A percentile compares a stretch with the other conserved stretches of the same genome.
phyloP scores from a whole-genome alignment of 2,329 filamentous ascomycete species.

The Emergomyces orientalis region DNA sequence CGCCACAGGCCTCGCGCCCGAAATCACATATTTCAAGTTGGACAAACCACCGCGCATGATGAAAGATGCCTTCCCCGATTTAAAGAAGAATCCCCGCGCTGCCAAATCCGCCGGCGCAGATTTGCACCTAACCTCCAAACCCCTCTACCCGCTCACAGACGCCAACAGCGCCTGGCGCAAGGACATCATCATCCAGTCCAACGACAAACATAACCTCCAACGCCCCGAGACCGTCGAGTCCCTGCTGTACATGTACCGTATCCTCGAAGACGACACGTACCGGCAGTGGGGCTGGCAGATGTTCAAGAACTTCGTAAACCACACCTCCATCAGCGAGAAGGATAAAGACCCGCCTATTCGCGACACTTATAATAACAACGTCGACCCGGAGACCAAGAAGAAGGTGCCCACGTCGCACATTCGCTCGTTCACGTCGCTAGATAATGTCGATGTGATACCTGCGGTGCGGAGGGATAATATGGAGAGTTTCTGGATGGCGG shows the following conservation, averaged over 20 bases:
- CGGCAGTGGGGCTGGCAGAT: constrained; percentile 98
- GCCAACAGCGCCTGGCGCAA: constrained; percentile 51
- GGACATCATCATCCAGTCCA: constrained; percentile 69
- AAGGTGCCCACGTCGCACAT: constrained; percentile 18
- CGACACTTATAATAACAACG: constrained; percentile 75
- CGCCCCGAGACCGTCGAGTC: constrained; percentile 94
- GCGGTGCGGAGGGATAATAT: constrained; percentile 73
- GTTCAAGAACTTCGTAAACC: constrained; percentile 82
- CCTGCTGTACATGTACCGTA: constrained; percentile 97
- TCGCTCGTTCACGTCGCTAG: constrained; percentile 68
- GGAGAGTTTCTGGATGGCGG: constrained; percentile 98
- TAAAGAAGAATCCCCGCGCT: constrained; percentile 18
- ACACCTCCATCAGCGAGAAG: constrained; percentile 68
- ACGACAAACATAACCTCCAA: constrained; percentile 88
- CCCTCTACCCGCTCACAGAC: constrained; percentile 25
- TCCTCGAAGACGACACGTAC: constrained; percentile 82
- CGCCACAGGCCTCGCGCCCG: constrained; percentile 80
- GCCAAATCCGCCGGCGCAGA: constrained; percentile 22
- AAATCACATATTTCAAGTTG: constrained; percentile 87
- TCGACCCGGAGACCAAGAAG: constrained; percentile 54
- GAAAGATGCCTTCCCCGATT: constrained; percentile 30
- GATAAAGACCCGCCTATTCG: constrained; percentile 43
- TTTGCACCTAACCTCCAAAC: constrained; percentile 26
- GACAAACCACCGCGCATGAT: constrained; percentile 53
- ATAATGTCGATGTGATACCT: constrained; percentile 63